Evolutionary conservation across 106 monocot genomes (phyloP).

Genomic region (Dendrobium huoshanense): DNA sequence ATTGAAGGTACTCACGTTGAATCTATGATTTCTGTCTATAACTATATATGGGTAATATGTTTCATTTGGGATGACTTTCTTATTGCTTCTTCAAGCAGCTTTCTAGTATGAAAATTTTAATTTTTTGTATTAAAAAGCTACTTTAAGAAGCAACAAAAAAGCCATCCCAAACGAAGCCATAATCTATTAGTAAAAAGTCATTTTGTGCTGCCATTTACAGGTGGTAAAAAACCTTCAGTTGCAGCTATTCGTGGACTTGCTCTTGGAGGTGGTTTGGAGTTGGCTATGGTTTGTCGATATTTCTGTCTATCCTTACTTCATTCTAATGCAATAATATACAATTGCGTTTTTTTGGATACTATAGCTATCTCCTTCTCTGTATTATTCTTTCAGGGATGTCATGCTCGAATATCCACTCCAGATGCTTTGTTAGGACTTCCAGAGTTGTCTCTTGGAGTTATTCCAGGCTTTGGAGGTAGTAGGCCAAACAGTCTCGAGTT

Average conservation of each 20-base stretch:
- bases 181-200: background rate
- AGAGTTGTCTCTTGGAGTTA: constrained; percentile 41
- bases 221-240: constrained; percentile 37
- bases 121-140: no score
- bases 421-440: constrained; percentile 36
- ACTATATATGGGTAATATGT: no score
- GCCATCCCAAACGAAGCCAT: no score
- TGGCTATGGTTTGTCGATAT: constrained; percentile 30
- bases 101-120: no score
- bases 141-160: no score
- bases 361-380: background rate
- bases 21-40: background rate
- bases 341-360: background rate
- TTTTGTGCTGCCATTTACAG: constrained; percentile 1
- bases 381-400: constrained; percentile 28
- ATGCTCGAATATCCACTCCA: constrained; percentile 40
- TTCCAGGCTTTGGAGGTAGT: constrained; percentile 47
- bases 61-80: no score
- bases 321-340: background rate
- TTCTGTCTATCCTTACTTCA: background rate
- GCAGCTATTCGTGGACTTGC: constrained; percentile 39
- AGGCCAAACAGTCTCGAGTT: background rate
- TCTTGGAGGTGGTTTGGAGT: constrained; percentile 41
- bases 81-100: no score
- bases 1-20: constrained; percentile 25